A percentile compares a stretch with the other conserved stretches of the same genome.
phyloP scores from a whole-genome alignment of 352 stramenopile genomes.

The Pythium grandisporangium region DNA sequence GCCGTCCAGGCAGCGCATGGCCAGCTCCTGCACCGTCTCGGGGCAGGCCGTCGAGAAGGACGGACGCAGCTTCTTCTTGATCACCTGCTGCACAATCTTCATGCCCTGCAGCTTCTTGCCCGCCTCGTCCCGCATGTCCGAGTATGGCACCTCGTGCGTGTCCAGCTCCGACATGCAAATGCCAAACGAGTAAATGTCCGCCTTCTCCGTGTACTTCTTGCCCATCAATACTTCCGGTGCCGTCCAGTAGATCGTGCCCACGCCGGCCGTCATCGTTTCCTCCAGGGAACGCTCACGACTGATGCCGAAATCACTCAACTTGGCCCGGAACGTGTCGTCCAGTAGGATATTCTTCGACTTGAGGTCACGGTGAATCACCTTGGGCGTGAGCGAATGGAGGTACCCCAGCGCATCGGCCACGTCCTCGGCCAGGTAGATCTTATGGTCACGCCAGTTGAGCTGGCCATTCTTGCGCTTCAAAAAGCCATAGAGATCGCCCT shows the following conservation, averaged over 20 bases:
- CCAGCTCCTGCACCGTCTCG: constrained; percentile 44
- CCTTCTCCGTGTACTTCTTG: constrained; percentile 81
- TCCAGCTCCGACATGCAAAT: constrained; percentile 79
- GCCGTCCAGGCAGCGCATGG: constrained; percentile 50
- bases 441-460: constrained; percentile 67
- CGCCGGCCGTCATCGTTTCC: constrained; percentile 75
- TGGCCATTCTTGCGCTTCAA: constrained; percentile 56
- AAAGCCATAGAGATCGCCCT: constrained; percentile 65
- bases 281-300: constrained; percentile 64
- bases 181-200: constrained; percentile 80
- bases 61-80: constrained; percentile 53
- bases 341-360: constrained; percentile 78
- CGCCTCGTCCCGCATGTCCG: constrained; percentile 59
- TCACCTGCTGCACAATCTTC: constrained; percentile 83
- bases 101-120: constrained; percentile 74
- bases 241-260: constrained; percentile 82
- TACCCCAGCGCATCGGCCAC: constrained; percentile 66
- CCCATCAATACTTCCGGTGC: constrained; percentile 73
- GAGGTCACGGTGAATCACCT: constrained; percentile 76
- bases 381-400: constrained; percentile 56
- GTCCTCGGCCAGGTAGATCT: constrained; percentile 64
- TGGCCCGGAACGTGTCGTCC: constrained; percentile 48
- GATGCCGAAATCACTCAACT: constrained; percentile 73
- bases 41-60: constrained; percentile 48
- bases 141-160: constrained; percentile 70